These are phyloP conservation scores for Yarrowia galli DNA, from an alignment of 1,139 yeast genomes.

Conservation along the genomic window DNA sequence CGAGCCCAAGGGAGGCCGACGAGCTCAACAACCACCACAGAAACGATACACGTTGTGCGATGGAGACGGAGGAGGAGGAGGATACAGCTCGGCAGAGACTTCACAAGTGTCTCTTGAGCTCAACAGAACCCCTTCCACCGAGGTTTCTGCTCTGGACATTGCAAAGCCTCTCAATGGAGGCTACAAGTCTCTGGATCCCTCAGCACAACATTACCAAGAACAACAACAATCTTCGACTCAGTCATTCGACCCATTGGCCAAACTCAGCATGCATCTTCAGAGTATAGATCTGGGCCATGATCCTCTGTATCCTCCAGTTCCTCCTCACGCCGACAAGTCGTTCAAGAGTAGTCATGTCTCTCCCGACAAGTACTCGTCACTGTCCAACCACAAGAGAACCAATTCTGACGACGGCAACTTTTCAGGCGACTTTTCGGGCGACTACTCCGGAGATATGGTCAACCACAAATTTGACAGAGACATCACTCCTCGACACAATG, in stretches of 20 bases:
- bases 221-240: background rate
- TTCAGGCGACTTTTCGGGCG: conserved; percentile 13
- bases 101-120: conserved; percentile 23
- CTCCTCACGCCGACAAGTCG: conserved; percentile 4
- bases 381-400: conserved; percentile 15
- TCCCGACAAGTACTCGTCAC: background rate
- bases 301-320: conserved; percentile 24
- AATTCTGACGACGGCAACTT: conserved; percentile 22
- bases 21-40: conserved; percentile 8
- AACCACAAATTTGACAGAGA: conserved; percentile 23
- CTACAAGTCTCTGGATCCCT: conserved; percentile 19
- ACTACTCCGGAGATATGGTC: conserved; percentile 21
- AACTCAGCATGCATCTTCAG: conserved; percentile 23
- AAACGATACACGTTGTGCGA: conserved; percentile 11
- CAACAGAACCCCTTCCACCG: background rate
- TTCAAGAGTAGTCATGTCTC: background rate
- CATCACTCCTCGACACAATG: conserved; percentile 30
- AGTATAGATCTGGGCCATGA: conserved; percentile 29
- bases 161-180: conserved; percentile 17
- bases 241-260: conserved; percentile 16
- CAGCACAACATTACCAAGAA: background rate
- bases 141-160: conserved; percentile 16
- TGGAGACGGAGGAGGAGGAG: conserved; percentile 10
- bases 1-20: conserved; percentile 24
- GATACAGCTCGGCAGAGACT: background rate